phyloP scores from a whole-genome alignment of 805 yeast genomes.

The Hanseniaspora jakobsenii region DNA sequence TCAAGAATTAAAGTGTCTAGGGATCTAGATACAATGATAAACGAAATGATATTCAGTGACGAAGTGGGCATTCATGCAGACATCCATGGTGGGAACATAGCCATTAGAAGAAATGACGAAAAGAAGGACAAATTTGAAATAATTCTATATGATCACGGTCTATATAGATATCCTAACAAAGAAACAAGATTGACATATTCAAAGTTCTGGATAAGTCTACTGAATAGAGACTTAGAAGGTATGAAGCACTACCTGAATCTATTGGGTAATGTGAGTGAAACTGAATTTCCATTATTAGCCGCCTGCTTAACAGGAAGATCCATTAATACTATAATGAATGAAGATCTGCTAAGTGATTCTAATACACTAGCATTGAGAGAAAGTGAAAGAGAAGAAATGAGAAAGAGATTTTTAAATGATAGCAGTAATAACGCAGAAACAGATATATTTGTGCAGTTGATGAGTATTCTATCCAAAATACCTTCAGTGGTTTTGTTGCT shows the following conservation, averaged over 20 bases:
- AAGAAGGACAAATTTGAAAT: conserved; percentile 70
- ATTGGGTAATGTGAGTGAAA: conserved; percentile 67
- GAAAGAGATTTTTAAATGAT: conserved; percentile 44
- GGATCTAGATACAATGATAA: conserved; percentile 81
- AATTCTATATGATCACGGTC: conserved; percentile 85
- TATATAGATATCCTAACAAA: conserved; percentile 73
- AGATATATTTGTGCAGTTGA: conserved; percentile 58
- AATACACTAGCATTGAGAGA: conserved; percentile 35
- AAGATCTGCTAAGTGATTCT: conserved; percentile 35
- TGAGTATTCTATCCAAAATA: conserved; percentile 63
- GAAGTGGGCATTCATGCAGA: conserved; percentile 90
- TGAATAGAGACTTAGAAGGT: conserved; percentile 51
- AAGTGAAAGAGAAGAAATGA: conserved; percentile 59
- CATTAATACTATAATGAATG: conserved; percentile 57
- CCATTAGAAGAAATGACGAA: conserved; percentile 40
- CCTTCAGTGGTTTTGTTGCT: conserved; percentile 80
- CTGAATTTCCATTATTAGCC: conserved; percentile 71
- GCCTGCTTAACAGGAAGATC: conserved; percentile 95
- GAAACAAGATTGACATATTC: conserved; percentile 73
- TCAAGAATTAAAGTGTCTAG: conserved; percentile 67
- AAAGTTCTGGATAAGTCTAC: conserved; percentile 79
- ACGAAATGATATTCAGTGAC: conserved; percentile 90
- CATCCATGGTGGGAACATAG: conserved; percentile 95
- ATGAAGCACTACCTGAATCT: conserved; percentile 65
- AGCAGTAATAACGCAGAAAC: conserved; percentile 24